phyloP scores from a whole-genome alignment of 2,329 filamentous ascomycete species.

The Parasarocladium wereldwijsianum region DNA sequence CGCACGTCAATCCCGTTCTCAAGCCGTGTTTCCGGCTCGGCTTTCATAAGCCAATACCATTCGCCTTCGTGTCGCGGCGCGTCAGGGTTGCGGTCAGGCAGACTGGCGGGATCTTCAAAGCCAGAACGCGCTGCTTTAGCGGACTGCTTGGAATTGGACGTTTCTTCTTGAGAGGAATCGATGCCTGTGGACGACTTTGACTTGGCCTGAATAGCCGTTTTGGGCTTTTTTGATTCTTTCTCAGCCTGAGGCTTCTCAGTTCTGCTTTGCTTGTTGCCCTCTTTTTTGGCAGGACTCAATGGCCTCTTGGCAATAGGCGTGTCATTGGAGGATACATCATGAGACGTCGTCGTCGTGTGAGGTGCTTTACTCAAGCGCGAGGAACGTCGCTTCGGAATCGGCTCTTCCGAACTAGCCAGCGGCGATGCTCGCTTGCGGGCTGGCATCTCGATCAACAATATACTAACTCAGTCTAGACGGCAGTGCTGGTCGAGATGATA shows the following conservation, averaged over 20 bases:
- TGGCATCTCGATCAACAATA: too few species aligned
- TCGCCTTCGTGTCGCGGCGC: conserved; percentile 23
- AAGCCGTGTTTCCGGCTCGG: conserved; percentile 72
- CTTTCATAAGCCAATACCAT: conserved; percentile 71
- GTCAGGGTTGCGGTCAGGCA: conserved; percentile 23
- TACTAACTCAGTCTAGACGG: too few species aligned
- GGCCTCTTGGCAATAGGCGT: conserved; percentile 1
- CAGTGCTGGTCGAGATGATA: too few species aligned
- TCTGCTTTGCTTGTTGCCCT: background rate
- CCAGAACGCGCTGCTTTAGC: conserved; percentile 10
- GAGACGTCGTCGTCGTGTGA: conserved; percentile 4
- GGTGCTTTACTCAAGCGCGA: conserved; percentile 13
- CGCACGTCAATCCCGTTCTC: conserved; percentile 80
- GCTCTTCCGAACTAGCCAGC: too few species aligned
- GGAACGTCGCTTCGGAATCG: conserved; percentile 13
- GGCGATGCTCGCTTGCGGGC: too few species aligned
- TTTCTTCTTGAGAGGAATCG: background rate
- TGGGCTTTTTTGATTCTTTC: conserved; percentile 3
- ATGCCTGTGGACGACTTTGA: background rate
- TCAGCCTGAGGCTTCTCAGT: conserved; percentile 2
- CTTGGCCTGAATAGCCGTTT: conserved; percentile 3
- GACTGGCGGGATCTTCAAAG: conserved; percentile 16
- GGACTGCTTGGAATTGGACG: background rate
- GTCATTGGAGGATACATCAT: background rate
- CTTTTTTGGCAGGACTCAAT: background rate